Evolutionary conservation across 179 eudicot species (phyloP), one percentile per base, ranked within the genome.

Genomic region (Spinacia oleracea): DNA sequence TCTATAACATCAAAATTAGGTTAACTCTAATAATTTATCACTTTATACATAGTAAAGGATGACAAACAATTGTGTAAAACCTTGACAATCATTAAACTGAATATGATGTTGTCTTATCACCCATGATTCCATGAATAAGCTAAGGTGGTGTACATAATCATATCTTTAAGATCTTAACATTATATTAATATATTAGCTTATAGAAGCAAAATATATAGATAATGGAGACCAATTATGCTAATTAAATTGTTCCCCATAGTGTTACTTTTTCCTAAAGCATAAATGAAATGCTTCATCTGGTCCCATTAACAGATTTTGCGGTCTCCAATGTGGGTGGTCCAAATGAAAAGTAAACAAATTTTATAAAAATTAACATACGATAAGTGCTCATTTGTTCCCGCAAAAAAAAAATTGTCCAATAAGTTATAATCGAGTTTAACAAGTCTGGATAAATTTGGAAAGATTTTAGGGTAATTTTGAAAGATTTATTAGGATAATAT

Each of bases 271-370:
- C 27, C 50, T 25, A 74, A 73, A 79, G 74, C 66, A 79, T 45
- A 6, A 29, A 51, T n/a, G n/a, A 6, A 29, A 79, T 66, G 45
- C 73, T 18, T 65, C 12, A 34, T 11, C 14, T 79, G 59, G 73
- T 32, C 51, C 43, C 76, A 73, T 20, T 1, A n/a, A 45, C 11
- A 63, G 65, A 79, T 65, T 53, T 62, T 34, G 58, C 25, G 73
- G 82, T 79, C 63, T 79, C 73, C 78, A 64, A 66, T 38, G 78
- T 43, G 46, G 78, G 77, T 58, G 82, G 82, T 73, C 70, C 73
- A 53, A 35, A 53, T 48, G 48, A 34, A 78, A 72, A 79, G 72
- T 12, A n/a, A 62, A 15, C 63, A 32, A 23, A 23, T 21, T 59
- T 55, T 35, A 58, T 32, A 21, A 15, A n/a, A 69, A 3, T 15